These are phyloP conservation scores for Miscanthus sacchariflorus DNA, from an alignment of 202 grass and related monocot genomes.

Conservation along the genomic window DNA sequence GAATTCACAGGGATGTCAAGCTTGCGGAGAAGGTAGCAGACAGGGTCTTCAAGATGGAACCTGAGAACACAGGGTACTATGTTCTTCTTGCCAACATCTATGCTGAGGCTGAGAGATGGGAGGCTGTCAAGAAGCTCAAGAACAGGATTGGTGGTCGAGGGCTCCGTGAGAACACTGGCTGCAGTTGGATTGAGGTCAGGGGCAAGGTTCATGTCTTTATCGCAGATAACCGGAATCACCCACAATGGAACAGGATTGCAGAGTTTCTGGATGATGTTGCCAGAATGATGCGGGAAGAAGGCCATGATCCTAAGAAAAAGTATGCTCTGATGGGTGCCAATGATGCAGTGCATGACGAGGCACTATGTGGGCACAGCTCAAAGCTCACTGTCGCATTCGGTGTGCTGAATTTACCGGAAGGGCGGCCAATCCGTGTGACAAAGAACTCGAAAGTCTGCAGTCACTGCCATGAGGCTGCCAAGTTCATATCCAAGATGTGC, in stretches of 20 bases:
- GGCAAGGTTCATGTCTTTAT: conserved; percentile 74
- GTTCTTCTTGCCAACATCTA: conserved; percentile 91
- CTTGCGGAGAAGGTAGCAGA: conserved; percentile 85
- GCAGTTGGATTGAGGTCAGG: conserved; percentile 79
- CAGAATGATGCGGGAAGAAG: conserved; percentile 65
- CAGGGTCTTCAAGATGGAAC: conserved; percentile 70
- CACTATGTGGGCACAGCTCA: conserved; percentile 80
- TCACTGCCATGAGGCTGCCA: conserved; percentile 80
- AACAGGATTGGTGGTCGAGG: conserved; percentile 57
- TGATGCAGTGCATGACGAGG: conserved; percentile 51
- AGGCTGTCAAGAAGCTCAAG: conserved; percentile 74
- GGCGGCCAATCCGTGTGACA: conserved; percentile 62
- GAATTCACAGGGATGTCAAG: conserved; percentile 78
- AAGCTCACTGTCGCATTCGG: conserved; percentile 80
- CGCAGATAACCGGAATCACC: conserved; percentile 58
- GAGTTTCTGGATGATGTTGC: conserved; percentile 66
- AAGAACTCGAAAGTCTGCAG: conserved; percentile 75
- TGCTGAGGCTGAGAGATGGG: conserved; percentile 83
- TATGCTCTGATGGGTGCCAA: conserved; percentile 70
- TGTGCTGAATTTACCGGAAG: conserved; percentile 62
- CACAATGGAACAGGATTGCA: conserved; percentile 60
- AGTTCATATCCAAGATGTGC: conserved; percentile 80
- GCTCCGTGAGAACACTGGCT: conserved; percentile 62
- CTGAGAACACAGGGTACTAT: conserved; percentile 84
- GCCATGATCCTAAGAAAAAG: conserved; percentile 54